Conservation (phyloP, 2,329 filamentous ascomycete species). For the Penicillium corylophilum region DNA sequence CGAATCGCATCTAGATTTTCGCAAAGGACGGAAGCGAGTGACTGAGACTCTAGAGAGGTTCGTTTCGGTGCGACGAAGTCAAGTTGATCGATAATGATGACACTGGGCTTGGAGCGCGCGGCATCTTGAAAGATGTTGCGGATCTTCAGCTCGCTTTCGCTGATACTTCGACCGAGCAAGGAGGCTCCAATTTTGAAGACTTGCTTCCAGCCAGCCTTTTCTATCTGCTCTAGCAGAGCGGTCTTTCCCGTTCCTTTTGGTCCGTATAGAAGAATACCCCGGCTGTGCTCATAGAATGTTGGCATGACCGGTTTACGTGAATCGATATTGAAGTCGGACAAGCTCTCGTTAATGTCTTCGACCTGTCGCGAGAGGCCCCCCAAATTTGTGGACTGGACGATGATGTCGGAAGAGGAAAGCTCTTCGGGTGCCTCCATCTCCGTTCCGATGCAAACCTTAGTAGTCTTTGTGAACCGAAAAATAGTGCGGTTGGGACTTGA, state of each 20-base stretch:
- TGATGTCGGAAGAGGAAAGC: conserved; percentile 8
- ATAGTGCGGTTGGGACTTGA: conserved; percentile 38
- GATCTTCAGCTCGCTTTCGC: conserved; percentile 55
- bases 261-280: conserved; percentile 73
- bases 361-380: conserved; percentile 68
- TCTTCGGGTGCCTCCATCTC: conserved; percentile 18
- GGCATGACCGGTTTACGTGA: conserved; percentile 36
- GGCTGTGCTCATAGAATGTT: conserved; percentile 44
- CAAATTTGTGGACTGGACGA: conserved; percentile 52
- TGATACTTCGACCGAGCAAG: conserved; percentile 34
- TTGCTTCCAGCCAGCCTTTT: conserved; percentile 67
- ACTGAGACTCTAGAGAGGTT: conserved; percentile 47
- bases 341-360: conserved; percentile 63
- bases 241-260: conserved; percentile 83
- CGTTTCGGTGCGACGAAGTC: conserved; percentile 66
- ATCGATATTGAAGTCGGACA: conserved; percentile 55
- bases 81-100: conserved; percentile 76
- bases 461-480: conserved; percentile 35
- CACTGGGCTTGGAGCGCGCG: conserved; percentile 66
- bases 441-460: conserved; percentile 34
- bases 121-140: conserved; percentile 70
- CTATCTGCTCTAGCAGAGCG: conserved; percentile 67
- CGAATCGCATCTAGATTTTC: conserved; percentile 38
- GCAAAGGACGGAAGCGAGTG: conserved; percentile 42
- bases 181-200: conserved; percentile 54